These are phyloP conservation scores for Pigoraptor vietnamica DNA, from an alignment of 78 protist genomes.

Conservation along the genomic window DNA sequence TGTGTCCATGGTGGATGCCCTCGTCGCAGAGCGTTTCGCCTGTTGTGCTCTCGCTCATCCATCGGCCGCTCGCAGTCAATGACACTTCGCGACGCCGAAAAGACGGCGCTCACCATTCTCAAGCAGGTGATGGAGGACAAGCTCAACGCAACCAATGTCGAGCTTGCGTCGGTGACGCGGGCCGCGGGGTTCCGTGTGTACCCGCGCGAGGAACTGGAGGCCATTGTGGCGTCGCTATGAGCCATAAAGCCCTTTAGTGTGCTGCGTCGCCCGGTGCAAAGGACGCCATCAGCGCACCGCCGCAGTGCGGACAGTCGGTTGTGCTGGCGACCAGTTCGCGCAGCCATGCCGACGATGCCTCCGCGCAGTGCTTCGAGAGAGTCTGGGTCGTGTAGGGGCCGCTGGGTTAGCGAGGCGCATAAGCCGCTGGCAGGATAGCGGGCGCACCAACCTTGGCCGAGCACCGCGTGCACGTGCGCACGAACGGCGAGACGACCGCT, in stretches of 20 bases:
- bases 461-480: too few relatives aligned
- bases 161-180: conserved; percentile 20
- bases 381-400: too few relatives aligned
- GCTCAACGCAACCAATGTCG: conserved; percentile 40
- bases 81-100: conserved; percentile 87
- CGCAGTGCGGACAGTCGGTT: not conserved
- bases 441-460: too few relatives aligned
- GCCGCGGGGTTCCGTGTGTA: conserved; percentile 14
- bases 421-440: too few relatives aligned
- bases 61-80: conserved; percentile 24
- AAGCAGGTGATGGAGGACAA: conserved; percentile 99
- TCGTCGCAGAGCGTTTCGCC: not conserved
- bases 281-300: not conserved
- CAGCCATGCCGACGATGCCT: not conserved
- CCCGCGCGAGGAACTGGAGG: conserved; percentile 12
- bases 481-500: too few relatives aligned
- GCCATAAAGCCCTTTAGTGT: too few relatives aligned
- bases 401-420: too few relatives aligned
- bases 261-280: too few relatives aligned
- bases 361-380: too few relatives aligned
- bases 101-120: conserved; percentile 74
- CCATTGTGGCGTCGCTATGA: not conserved
- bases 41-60: not conserved
- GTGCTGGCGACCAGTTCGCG: not conserved
- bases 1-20: not conserved